phyloP scores from a whole-genome alignment of 176 grass and related monocot genomes.

The Raddia distichophylla region DNA sequence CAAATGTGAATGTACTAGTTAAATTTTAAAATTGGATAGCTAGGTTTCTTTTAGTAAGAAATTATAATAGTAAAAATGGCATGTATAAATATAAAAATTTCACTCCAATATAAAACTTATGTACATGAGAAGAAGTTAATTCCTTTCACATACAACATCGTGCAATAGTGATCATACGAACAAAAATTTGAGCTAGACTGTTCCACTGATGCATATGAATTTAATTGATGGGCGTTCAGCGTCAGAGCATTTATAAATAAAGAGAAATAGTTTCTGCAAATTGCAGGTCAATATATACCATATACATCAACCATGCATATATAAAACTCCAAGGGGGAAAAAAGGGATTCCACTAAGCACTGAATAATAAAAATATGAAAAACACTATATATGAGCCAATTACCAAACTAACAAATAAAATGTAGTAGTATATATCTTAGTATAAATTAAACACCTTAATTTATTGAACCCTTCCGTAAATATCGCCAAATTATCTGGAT shows the following conservation, averaged over 20 bases:
- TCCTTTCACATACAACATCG: too few relatives aligned
- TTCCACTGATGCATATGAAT: not conserved
- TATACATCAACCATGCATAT: not conserved
- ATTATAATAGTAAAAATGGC: too few relatives aligned
- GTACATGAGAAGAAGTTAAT: too few relatives aligned
- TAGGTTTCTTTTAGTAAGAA: too few relatives aligned
- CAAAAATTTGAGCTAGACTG: not conserved
- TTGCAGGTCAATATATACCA: too few relatives aligned
- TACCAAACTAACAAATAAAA: not conserved
- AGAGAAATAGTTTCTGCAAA: not conserved
- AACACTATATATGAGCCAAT: not conserved
- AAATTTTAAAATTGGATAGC: not conserved
- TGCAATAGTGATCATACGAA: not conserved
- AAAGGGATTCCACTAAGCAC: not conserved
- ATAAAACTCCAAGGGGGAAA: not conserved
- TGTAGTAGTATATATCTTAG: conserved; percentile 11
- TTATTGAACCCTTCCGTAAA: conserved; percentile 31
- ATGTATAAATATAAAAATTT: too few relatives aligned
- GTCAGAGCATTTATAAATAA: not conserved
- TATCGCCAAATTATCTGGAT: conserved; percentile 26
- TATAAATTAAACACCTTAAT: not conserved
- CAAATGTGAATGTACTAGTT: not conserved
- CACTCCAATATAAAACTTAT: too few relatives aligned
- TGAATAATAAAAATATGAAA: not conserved
- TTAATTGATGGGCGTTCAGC: not conserved